Base-by-base conservation (phyloP, 495 filamentous ascomycete species). In the Chaetomium fimeti region DNA sequence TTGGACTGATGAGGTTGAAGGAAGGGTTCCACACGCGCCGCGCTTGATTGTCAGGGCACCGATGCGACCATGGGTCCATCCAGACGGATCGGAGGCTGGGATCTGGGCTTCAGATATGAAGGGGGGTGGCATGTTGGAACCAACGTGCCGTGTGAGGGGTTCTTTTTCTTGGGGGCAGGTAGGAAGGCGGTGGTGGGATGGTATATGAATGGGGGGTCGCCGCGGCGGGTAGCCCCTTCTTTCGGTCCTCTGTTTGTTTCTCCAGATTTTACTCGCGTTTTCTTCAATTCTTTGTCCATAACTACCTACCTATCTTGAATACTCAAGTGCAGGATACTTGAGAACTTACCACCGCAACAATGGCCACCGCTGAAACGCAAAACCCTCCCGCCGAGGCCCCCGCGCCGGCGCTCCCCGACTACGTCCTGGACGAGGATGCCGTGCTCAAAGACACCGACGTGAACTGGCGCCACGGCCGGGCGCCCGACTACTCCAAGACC, bases 401-500 rank as follows among this genome's bases (percentile, higher is more conserved):
- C 13, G 40, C 40, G 13, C 40, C 64, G 12, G 61, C 36, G 6
- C 59, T 74, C 1, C 86, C 86, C 12, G 86, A 89, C 71, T 88
- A 87, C 65, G 75, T 88, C 51, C 74, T 81, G 6, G 81, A 87
- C 64, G 78, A 82, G 12, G 81, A 88, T 68, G 85, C 85, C 12
- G 84, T 87, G 40, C 71, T 87, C 51, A 80, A 79, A 52, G 86
- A 88, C 68, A 57, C 58, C 20, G 62, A 69, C 28, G 80, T 79
- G 9, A 74, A 78, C 18, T 89, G 87, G 87, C 77, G 86, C 47
- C 82, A 87, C 73, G 83, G 83, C 12, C 73, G 68, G 45, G 75
- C 83, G 4, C 87, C 86, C 0, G 82, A 88, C 70, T 89, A 88
- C 75, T 77, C 75, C 45, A 84, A 84, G 58, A 88, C 86, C 1